phyloP scores from a whole-genome alignment of 345 rosid species.

The Bruguiera sexangula region DNA sequence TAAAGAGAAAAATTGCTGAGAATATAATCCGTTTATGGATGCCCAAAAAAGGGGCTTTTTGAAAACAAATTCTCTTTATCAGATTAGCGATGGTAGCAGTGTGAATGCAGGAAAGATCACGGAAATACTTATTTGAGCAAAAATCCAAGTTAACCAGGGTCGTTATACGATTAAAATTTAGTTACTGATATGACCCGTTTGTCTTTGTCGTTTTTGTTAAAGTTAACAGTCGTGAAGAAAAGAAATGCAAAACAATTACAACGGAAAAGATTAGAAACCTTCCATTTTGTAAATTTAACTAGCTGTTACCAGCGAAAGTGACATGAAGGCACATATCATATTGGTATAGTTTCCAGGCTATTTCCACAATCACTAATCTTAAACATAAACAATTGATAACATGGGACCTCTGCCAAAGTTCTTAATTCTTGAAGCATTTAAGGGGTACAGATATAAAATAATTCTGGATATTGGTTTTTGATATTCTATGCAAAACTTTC shows the following conservation, averaged over 20 bases:
- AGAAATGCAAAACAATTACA: background rate
- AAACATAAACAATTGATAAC: background rate
- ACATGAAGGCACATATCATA: background rate
- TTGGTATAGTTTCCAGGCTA: background rate
- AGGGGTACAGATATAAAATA: background rate
- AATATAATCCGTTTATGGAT: background rate
- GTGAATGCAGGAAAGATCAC: conserved; percentile 16
- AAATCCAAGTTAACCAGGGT: conserved; percentile 5
- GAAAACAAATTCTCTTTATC: background rate
- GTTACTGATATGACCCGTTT: background rate
- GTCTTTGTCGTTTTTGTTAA: too few species aligned
- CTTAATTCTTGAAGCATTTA: background rate
- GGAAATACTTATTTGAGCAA: conserved; percentile 11
- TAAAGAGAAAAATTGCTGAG: background rate
- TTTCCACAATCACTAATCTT: background rate
- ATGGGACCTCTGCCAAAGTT: too few species aligned
- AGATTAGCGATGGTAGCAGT: background rate
- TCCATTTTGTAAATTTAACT: conserved; percentile 2
- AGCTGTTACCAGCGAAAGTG: conserved; percentile 1
- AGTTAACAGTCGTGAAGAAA: background rate
- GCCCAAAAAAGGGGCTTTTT: conserved; percentile 1
- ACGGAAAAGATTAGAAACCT: conserved; percentile 2
- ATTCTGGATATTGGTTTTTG: background rate
- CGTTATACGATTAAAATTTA: conserved; percentile 1
- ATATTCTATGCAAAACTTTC: background rate